phyloP scores from a whole-genome alignment of 1,284 basidiomycete species.

The Apiotrichum siamense region DNA sequence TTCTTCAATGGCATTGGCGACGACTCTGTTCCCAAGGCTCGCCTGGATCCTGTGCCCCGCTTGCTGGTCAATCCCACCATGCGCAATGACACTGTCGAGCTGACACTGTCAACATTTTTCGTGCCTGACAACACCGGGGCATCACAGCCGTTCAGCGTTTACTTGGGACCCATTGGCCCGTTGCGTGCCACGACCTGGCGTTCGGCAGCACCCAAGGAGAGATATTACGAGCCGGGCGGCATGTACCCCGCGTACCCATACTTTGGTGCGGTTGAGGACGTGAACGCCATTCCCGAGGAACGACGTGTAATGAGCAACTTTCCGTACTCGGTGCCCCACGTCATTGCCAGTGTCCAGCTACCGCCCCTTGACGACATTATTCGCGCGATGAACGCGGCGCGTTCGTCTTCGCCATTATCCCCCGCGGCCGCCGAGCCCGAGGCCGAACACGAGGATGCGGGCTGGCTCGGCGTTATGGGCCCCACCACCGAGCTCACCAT shows the following conservation, averaged over 20 bases:
- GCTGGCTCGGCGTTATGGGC: constrained; percentile 13
- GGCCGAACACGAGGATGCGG: background rate
- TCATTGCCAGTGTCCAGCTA: constrained; percentile 34
- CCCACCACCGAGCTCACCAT: constrained; percentile 25
- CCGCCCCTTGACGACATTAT: constrained; percentile 29
- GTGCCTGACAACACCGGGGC: constrained; percentile 31
- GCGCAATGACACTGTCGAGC: constrained; percentile 64
- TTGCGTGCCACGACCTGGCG: constrained; percentile 50
- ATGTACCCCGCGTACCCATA: constrained; percentile 18
- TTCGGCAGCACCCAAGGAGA: constrained; percentile 30
- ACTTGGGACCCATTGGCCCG: constrained; percentile 81
- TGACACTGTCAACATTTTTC: constrained; percentile 72
- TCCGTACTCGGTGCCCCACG: constrained; percentile 30
- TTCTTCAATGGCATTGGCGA: constrained; percentile 24
- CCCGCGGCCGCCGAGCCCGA: background rate
- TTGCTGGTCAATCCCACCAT: constrained; percentile 73
- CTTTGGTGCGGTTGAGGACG: constrained; percentile 1
- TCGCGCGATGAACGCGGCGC: constrained; percentile 22
- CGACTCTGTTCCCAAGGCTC: constrained; percentile 6
- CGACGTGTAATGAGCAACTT: constrained; percentile 26
- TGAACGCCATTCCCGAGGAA: constrained; percentile 7
- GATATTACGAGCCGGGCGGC: constrained; percentile 16
- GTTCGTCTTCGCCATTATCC: background rate
- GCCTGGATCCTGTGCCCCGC: constrained; percentile 77
- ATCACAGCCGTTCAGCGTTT: constrained; percentile 60